Conservation (phyloP, 495 filamentous ascomycete genomes). For the Annulohypoxylon nitens region DNA sequence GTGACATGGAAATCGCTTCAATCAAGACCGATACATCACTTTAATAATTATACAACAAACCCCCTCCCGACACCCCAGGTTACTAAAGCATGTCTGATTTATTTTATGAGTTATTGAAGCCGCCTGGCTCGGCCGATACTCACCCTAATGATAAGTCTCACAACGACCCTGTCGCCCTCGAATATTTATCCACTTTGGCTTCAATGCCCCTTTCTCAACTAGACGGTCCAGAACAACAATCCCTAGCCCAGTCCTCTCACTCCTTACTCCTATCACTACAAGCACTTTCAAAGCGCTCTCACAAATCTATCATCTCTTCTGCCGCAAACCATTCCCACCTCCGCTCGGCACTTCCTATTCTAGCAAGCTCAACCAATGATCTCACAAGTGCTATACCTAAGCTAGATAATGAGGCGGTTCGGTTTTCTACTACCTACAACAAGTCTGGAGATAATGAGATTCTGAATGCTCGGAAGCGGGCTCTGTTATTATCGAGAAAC, state of each 20-base stretch:
- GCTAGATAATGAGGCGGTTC: slow-evolving; percentile 81
- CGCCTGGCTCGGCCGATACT: slow-evolving; percentile 28
- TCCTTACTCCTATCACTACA: slow-evolving; percentile 89
- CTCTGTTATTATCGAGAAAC: slow-evolving; percentile 87
- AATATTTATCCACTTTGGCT: slow-evolving; percentile 84
- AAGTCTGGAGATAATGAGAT: slow-evolving; percentile 76
- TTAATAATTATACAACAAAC: neutral
- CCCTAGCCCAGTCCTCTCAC: slow-evolving; percentile 82
- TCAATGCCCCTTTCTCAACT: slow-evolving; percentile 82
- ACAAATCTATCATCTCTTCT: slow-evolving; percentile 86
- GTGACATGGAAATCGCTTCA: neutral
- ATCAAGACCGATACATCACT: neutral
- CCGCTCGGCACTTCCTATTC: slow-evolving; percentile 71
- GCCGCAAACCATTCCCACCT: slow-evolving; percentile 81
- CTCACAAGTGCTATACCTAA: slow-evolving; percentile 79
- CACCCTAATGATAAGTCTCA: slow-evolving; percentile 67
- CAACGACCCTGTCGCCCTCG: slow-evolving; percentile 77
- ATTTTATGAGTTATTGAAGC: slow-evolving; percentile 76
- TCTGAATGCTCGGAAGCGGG: slow-evolving; percentile 81
- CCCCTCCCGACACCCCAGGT: neutral
- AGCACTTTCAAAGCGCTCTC: slow-evolving; percentile 89
- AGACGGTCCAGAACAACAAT: slow-evolving; percentile 79
- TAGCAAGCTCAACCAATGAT: slow-evolving; percentile 72
- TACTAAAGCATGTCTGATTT: slow-evolving; percentile 71
- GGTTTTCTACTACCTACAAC: slow-evolving; percentile 87